Conservation (phyloP, 2,329 filamentous ascomycete species). For the Fusarium chuoi region DNA sequence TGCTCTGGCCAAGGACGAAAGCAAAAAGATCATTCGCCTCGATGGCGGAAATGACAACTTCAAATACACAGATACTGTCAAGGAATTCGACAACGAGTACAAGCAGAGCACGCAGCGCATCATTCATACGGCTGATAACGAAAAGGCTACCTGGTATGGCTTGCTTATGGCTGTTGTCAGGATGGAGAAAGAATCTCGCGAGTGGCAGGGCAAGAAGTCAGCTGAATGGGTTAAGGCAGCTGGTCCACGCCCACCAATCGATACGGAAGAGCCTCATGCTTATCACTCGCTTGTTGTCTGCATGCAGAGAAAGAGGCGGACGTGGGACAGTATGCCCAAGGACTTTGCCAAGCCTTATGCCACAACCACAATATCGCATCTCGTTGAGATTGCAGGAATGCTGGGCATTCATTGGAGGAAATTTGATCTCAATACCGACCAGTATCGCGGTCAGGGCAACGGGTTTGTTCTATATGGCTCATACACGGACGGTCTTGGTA, state of each 20-base stretch:
- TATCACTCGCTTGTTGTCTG: constrained; percentile 31
- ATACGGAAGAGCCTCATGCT: constrained; percentile 1
- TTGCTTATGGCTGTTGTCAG: constrained; percentile 33
- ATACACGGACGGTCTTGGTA: constrained; percentile 49
- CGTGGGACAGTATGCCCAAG: constrained; percentile 40
- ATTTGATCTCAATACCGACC: constrained; percentile 51
- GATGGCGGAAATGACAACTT: constrained; percentile 25
- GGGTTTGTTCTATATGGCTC: constrained; percentile 49
- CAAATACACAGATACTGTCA: constrained; percentile 26
- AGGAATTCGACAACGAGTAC: constrained; percentile 31
- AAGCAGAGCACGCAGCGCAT: constrained; percentile 32
- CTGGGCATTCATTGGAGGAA: constrained; percentile 55
- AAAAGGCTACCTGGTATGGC: constrained; percentile 37
- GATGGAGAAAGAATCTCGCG: constrained; percentile 38
- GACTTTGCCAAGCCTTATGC: constrained; percentile 47
- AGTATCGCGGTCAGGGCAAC: constrained; percentile 51
- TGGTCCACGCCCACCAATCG: constrained; percentile 14
- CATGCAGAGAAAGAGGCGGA: constrained; percentile 37
- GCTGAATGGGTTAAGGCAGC: constrained; percentile 21
- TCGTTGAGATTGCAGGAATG: constrained; percentile 51
- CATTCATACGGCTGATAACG: constrained; percentile 36
- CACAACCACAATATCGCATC: constrained; percentile 50
- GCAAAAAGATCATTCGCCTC: constrained; percentile 30
- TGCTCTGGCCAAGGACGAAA: constrained; percentile 13
- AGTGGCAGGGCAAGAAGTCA: constrained; percentile 32